Conservation (phyloP, 2,329 filamentous ascomycete genomes). For the Colletotrichum liriopes region DNA sequence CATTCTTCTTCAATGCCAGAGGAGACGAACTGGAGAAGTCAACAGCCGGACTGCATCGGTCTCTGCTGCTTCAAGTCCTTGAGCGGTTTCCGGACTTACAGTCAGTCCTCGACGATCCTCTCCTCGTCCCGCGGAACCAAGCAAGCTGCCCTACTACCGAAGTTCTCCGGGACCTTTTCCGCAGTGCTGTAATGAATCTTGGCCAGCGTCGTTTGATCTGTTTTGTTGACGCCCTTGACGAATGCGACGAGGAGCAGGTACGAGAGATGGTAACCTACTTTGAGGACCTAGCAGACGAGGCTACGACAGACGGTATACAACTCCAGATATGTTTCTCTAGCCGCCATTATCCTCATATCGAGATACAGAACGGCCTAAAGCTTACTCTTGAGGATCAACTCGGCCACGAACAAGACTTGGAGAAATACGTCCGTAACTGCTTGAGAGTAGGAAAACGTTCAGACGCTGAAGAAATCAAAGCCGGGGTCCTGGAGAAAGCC, state of each 20-base stretch:
- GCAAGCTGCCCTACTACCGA: slow-evolving; percentile 23
- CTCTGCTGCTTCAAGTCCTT: slow-evolving; percentile 64
- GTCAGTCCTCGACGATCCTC: not conserved
- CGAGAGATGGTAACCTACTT: slow-evolving; percentile 24
- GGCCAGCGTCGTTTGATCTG: slow-evolving; percentile 29
- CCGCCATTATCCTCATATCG: slow-evolving; percentile 34
- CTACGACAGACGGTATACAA: not conserved
- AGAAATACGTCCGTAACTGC: slow-evolving; percentile 43
- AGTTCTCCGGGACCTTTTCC: slow-evolving; percentile 47
- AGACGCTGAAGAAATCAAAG: not conserved
- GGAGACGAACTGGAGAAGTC: slow-evolving; percentile 62
- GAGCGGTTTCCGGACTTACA: slow-evolving; percentile 46
- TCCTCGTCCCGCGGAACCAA: slow-evolving; percentile 41
- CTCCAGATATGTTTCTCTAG: slow-evolving; percentile 30
- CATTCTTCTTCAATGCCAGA: slow-evolving; percentile 67
- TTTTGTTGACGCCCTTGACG: slow-evolving; percentile 45
- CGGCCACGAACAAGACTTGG: slow-evolving; percentile 47
- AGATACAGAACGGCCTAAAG: slow-evolving; percentile 30
- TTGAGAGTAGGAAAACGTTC: slow-evolving; percentile 44
- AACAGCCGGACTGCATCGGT: slow-evolving; percentile 64
- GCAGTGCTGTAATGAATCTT: slow-evolving; percentile 43
- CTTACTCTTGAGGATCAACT: slow-evolving; percentile 49
- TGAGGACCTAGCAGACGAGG: slow-evolving; percentile 14
- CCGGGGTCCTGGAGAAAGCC: slow-evolving; percentile 7
- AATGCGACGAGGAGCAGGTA: slow-evolving; percentile 26